Percentiles rank a stretch among this genome's conserved stretches.
These are phyloP conservation scores for Pulveroboletus frians DNA, from an alignment of 768 basidiomycete genomes.

Conservation along the genomic window DNA sequence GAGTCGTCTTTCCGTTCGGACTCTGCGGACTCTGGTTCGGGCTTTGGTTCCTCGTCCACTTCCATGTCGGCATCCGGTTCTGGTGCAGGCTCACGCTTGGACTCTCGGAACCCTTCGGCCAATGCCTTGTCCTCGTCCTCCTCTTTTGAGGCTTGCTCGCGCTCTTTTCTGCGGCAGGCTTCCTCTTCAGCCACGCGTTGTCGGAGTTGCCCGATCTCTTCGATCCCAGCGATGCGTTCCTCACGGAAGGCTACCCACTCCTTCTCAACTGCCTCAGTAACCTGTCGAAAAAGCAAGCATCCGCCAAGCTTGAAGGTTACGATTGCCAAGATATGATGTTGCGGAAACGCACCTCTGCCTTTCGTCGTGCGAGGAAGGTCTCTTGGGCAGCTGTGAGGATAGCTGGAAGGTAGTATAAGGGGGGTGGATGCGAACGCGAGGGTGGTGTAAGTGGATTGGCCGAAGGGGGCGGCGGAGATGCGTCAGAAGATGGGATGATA, in stretches of 20 bases:
- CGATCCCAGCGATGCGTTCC: constrained; percentile 54
- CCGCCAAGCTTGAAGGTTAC: not conserved
- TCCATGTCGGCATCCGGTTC: constrained; percentile 31
- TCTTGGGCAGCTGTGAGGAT: constrained; percentile 66
- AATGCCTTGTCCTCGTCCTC: constrained; percentile 33
- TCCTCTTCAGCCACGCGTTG: constrained; percentile 66
- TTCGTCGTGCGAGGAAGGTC: constrained; percentile 56
- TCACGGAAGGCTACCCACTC: constrained; percentile 64
- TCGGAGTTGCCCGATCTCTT: constrained; percentile 58
- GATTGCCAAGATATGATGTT: not conserved
- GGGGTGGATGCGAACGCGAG: constrained; percentile 66
- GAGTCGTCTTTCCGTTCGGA: constrained; percentile 51
- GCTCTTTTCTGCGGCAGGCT: constrained; percentile 37
- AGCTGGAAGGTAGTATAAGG: constrained; percentile 72
- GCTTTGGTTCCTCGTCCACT: constrained; percentile 34
- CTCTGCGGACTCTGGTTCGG: constrained; percentile 32
- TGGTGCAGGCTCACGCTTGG: constrained; percentile 15
- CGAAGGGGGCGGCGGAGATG: constrained; percentile 25
- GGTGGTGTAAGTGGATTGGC: constrained; percentile 41
- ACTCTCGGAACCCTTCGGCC: constrained; percentile 21
- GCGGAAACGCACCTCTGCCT: constrained; percentile 48
- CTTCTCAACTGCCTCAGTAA: constrained; percentile 54
- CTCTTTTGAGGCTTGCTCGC: constrained; percentile 35
- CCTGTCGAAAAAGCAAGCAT: constrained; percentile 35
- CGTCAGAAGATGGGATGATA: constrained; percentile 41